phyloP scores from a whole-genome alignment of 2,329 filamentous ascomycete species.

The Thielaviopsis cerberus region DNA sequence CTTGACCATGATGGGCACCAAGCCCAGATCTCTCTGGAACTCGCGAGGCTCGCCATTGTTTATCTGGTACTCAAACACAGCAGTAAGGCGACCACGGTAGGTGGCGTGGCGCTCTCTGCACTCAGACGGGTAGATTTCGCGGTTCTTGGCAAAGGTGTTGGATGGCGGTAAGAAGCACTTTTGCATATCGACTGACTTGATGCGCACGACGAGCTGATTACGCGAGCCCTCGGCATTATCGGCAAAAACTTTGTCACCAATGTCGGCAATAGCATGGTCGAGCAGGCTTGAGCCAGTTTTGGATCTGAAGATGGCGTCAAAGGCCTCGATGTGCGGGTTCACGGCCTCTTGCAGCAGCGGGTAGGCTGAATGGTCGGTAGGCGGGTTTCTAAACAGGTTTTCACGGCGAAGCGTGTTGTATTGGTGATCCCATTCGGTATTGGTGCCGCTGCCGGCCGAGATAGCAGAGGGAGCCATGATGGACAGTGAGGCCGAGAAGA shows the following conservation, averaged over 20 bases:
- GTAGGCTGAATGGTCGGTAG: constrained; percentile 72
- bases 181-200: constrained; percentile 66
- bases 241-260: constrained; percentile 72
- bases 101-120: constrained; percentile 85
- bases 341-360: constrained; percentile 73
- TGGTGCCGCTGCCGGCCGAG: constrained; percentile 26
- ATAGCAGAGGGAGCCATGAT: constrained; percentile 8
- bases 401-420: constrained; percentile 77
- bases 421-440: constrained; percentile 62
- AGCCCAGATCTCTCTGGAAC: constrained; percentile 66
- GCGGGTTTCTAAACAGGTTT: constrained; percentile 73
- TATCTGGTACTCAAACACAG: constrained; percentile 65
- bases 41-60: constrained; percentile 76
- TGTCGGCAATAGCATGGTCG: constrained; percentile 63
- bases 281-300: constrained; percentile 25
- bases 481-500: not conserved
- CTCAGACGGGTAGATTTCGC: constrained; percentile 79
- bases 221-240: constrained; percentile 47
- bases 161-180: constrained; percentile 60
- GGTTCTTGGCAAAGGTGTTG: constrained; percentile 69
- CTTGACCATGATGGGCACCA: constrained; percentile 85
- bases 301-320: constrained; percentile 64
- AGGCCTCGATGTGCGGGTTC: constrained; percentile 82
- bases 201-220: constrained; percentile 60
- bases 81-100: constrained; percentile 73